Base-by-base conservation (phyloP, 495 filamentous ascomycete species). In the Aspergillus indologenus region DNA sequence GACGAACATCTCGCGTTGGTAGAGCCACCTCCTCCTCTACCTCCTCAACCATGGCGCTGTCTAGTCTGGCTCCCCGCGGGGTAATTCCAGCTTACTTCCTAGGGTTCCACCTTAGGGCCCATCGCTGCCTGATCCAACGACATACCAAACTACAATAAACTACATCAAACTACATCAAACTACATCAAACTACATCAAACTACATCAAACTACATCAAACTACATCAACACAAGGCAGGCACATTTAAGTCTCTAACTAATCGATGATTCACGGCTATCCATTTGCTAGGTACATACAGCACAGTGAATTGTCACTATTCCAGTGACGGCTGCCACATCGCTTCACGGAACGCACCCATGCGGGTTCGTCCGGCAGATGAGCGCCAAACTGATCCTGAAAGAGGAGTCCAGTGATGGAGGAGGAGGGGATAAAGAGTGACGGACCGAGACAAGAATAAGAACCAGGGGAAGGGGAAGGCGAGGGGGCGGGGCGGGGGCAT, bases 301-400 rank as follows among this genome's bases (percentile, higher is more conserved):
- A 57, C 55, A 40, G 46, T 52, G 54, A 56, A 54, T 45, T 55
- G 61, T 67, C 65, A 64, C 65, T 53, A 23, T 47, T 40, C n/a
- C 54, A 68, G 72, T 69, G 71, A 76, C 74, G 74, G 74, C 74
- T 76, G 74, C 74, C 74, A 76, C 64, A 61, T 63, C 64, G n/a
- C 29, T 49, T 18, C 21, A 22, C 48, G 17, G 53, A 56, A 48
- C 55, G 47, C n/a, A 46, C 58, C 58, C 26, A 44, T 47, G 42
- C 43, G 34, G 56, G 40, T 49, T 18, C 22, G 55, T 29, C 26
- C 45, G 54, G 29, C 42, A 59, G 66, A 74, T 71, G 71, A 73
- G 73, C 73, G 73, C 73, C 73, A 76, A 67, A 45, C 47, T 44
- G 31, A 45, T 17, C 18, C 29, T 6, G 40, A 46, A 53, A 34